These are phyloP conservation scores for Colletotrichum sp. DNA, from an alignment of 2,329 filamentous ascomycete genomes.

Conservation along the genomic window DNA sequence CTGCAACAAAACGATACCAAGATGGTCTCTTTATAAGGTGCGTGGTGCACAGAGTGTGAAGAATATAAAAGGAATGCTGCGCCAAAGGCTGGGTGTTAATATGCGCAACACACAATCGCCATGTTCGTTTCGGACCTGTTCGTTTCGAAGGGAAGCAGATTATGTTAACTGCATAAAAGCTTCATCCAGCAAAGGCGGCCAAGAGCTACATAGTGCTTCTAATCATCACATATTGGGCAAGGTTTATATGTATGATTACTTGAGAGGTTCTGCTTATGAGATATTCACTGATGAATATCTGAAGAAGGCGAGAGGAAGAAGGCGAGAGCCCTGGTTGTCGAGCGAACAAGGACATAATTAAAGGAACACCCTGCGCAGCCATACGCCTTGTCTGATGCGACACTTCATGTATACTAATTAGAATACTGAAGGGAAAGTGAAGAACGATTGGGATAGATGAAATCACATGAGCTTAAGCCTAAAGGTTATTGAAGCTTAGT, in stretches of 20 bases:
- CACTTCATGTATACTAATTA: accelerated
- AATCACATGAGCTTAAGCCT: not conserved
- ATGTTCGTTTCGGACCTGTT: not conserved
- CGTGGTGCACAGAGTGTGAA: not conserved
- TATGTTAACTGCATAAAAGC: accelerated
- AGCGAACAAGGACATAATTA: not conserved
- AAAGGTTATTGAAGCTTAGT: accelerated
- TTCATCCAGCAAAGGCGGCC: not conserved
- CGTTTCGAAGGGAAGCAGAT: not conserved
- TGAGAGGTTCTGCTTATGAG: accelerated
- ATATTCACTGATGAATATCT: not conserved
- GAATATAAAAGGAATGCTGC: not conserved
- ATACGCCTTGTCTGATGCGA: not conserved
- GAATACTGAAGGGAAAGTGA: not conserved
- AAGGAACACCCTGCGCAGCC: not conserved
- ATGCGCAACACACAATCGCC: not conserved
- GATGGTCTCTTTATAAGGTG: not conserved
- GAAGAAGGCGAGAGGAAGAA: not conserved
- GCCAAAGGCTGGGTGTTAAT: not conserved
- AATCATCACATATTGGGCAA: accelerated
- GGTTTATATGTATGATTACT: accelerated
- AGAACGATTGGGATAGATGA: not conserved
- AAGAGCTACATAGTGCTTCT: not conserved
- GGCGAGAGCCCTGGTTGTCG: accelerated
- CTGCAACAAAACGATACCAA: not conserved